These are phyloP conservation scores for Penicillium olsonii DNA, from an alignment of 2,329 filamentous ascomycete species.

Conservation along the genomic window DNA sequence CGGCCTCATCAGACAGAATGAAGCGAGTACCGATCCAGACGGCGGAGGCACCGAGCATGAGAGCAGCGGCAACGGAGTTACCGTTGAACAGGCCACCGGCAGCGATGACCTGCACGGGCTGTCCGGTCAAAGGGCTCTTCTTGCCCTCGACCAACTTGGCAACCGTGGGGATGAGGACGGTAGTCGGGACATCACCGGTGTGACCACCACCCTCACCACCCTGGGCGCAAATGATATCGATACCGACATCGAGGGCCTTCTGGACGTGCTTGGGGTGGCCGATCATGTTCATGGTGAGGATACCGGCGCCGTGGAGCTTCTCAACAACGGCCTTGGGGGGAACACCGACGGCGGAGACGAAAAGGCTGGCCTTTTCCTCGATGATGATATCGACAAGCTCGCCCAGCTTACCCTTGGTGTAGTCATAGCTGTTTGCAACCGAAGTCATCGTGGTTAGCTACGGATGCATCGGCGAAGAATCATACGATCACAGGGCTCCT, in stretches of 20 bases:
- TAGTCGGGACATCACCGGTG: conserved; percentile 90
- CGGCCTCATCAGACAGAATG: conserved; percentile 90
- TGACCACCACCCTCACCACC: conserved; percentile 97
- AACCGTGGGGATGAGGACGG: conserved; percentile 88
- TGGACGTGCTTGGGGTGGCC: conserved; percentile 98
- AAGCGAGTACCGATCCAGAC: conserved; percentile 98
- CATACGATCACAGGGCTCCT: conserved; percentile 20
- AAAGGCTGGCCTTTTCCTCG: conserved; percentile 84
- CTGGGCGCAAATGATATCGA: conserved; percentile 97
- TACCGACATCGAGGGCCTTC: conserved; percentile 90
- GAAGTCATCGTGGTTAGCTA: conserved; percentile 13
- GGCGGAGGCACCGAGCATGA: conserved; percentile 88
- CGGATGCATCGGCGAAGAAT: neutral
- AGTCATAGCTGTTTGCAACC: conserved; percentile 75
- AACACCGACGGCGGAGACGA: conserved; percentile 95
- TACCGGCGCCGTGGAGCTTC: conserved; percentile 79
- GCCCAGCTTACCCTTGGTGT: conserved; percentile 97
- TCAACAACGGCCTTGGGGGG: conserved; percentile 88
- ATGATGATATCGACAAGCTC: conserved; percentile 91
- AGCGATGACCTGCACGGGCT: conserved; percentile 86
- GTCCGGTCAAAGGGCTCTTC: conserved; percentile 83
- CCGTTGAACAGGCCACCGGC: conserved; percentile 95
- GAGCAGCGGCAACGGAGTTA: conserved; percentile 80
- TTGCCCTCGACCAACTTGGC: conserved; percentile 77
- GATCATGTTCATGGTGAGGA: conserved; percentile 99